Percentiles rank a stretch among this genome's conserved stretches.
These are phyloP conservation scores for Leptodermis oblonga DNA, from an alignment of 257 asterid genomes.

Conservation along the genomic window DNA sequence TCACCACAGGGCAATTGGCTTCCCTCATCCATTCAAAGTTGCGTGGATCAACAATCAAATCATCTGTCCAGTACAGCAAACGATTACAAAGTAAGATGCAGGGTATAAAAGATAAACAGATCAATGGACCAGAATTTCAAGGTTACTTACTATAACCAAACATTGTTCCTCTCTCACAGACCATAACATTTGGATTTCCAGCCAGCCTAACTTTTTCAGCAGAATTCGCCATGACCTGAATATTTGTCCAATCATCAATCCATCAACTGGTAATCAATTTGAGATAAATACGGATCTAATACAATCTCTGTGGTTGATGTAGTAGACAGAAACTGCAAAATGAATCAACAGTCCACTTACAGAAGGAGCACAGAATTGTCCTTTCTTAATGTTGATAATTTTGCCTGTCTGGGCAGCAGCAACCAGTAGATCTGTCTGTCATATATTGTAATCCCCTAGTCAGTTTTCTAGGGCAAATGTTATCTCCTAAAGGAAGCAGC, in stretches of 20 bases:
- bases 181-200: conserved; percentile 87
- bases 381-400: conserved; percentile 86
- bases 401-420: conserved; percentile 92
- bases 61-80: conserved; percentile 51
- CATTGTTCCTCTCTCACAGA: conserved; percentile 99
- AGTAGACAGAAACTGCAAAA: background rate
- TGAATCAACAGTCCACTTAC: conserved; percentile 27
- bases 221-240: conserved; percentile 87
- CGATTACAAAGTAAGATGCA: background rate
- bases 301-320: background rate
- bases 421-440: conserved; percentile 83
- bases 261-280: background rate
- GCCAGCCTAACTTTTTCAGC: conserved; percentile 92
- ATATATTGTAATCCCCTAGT: background rate
- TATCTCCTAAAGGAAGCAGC: background rate
- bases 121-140: background rate
- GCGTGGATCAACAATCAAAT: conserved; percentile 96
- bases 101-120: background rate
- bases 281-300: background rate
- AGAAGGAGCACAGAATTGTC: conserved; percentile 93
- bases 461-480: background rate
- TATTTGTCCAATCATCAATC: conserved; percentile 16
- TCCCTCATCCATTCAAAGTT: conserved; percentile 97
- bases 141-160: conserved; percentile 62
- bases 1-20: conserved; percentile 90